These are phyloP conservation scores for Aspergillus quadricinctus DNA, from an alignment of 2,329 filamentous ascomycete genomes.

Conservation along the genomic window DNA sequence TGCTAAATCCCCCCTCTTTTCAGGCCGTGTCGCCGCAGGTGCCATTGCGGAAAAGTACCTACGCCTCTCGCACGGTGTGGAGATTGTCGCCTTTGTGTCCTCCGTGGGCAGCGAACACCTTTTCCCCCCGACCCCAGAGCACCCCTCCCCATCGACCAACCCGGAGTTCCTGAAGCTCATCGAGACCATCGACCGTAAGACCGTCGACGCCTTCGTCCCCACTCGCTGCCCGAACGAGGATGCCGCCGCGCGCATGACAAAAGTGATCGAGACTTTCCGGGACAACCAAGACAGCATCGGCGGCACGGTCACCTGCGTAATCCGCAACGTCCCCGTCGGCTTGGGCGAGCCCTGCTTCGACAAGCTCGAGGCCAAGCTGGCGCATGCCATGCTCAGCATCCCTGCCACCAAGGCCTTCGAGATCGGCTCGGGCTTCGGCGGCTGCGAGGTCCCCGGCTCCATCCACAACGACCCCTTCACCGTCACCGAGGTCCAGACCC, in stretches of 20 bases:
- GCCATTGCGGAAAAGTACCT: constrained; percentile 94
- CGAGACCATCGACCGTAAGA: constrained; percentile 65
- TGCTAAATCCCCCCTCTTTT: not conserved
- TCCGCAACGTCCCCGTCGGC: constrained; percentile 77
- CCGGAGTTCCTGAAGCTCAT: constrained; percentile 74
- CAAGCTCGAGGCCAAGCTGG: constrained; percentile 88
- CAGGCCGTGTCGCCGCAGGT: constrained; percentile 78
- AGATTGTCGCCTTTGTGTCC: constrained; percentile 87
- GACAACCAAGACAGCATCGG: constrained; percentile 85
- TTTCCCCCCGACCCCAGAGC: constrained; percentile 65
- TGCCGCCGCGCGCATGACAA: constrained; percentile 67
- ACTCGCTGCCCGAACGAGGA: constrained; percentile 76
- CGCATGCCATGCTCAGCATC: constrained; percentile 91
- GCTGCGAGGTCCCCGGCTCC: constrained; percentile 81
- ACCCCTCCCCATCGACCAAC: constrained; percentile 67
- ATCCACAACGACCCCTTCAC: constrained; percentile 88
- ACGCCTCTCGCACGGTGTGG: constrained; percentile 70
- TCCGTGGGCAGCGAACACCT: constrained; percentile 77
- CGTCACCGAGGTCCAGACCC: constrained; percentile 38
- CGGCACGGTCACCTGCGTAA: constrained; percentile 90
- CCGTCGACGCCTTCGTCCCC: constrained; percentile 79
- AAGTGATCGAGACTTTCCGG: constrained; percentile 70
- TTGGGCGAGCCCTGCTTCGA: constrained; percentile 93
- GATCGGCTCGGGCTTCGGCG: constrained; percentile 86
- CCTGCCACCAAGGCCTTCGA: constrained; percentile 95